Evolutionary conservation across 1,284 basidiomycete genomes (phyloP).

Genomic region (Phaffia rhodozyma): DNA sequence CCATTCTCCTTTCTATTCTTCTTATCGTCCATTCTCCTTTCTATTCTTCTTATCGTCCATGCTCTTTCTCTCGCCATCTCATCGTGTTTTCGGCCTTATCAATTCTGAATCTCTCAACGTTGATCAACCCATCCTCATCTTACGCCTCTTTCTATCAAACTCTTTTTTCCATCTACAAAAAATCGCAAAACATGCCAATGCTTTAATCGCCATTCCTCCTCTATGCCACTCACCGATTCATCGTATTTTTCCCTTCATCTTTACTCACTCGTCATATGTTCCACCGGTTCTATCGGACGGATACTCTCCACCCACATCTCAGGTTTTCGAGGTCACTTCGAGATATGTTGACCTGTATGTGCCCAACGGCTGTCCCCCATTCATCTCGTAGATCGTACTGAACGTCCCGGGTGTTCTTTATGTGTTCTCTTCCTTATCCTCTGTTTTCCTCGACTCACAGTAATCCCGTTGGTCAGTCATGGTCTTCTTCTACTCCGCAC

Average conservation of each 20-base stretch:
- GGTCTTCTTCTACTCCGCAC: constrained; percentile 11
- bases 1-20: constrained; percentile 27
- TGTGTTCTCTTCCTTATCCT: constrained; percentile 14
- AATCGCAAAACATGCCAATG: neutral
- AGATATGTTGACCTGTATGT: constrained; percentile 88
- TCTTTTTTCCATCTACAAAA: neutral
- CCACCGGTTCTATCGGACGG: neutral
- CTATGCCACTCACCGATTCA: neutral
- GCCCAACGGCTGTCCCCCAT: neutral
- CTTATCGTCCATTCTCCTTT: constrained; percentile 23
- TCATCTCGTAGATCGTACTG: neutral
- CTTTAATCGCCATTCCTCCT: neutral
- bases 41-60: constrained; percentile 41
- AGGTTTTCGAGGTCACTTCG: constrained; percentile 68
- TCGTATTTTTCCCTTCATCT: neutral
- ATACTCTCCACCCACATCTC: constrained; percentile 4
- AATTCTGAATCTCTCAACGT: no score
- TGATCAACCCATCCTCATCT: neutral
- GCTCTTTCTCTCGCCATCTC: constrained; percentile 3
- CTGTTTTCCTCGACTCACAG: neutral
- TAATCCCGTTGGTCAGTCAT: constrained; percentile 18
- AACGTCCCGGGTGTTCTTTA: constrained; percentile 21
- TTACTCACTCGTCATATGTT: neutral
- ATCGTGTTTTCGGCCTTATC: no score
- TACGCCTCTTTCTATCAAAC: neutral